A percentile compares a stretch with the other conserved stretches of the same genome.
phyloP scores from a whole-genome alignment of 176 grass and related monocot genomes.

The Oryza rufipogon region DNA sequence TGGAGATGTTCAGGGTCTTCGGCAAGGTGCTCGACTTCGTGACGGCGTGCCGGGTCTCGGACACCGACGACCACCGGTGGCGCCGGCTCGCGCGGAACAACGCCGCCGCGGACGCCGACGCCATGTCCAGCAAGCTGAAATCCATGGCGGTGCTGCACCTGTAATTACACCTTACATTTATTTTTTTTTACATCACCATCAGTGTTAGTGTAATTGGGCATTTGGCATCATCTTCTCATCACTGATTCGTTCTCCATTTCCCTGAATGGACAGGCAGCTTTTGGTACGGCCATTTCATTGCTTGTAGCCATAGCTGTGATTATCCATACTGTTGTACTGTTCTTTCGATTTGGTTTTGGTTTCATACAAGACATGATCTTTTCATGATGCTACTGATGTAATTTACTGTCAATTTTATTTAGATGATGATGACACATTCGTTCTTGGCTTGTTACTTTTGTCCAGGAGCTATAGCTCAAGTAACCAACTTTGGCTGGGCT shows the following conservation, averaged over 20 bases:
- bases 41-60: conserved; percentile 60
- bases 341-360: not conserved
- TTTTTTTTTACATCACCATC: not conserved
- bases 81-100: conserved; percentile 60
- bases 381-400: not conserved
- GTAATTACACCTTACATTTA: conserved; percentile 27
- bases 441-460: conserved; percentile 15
- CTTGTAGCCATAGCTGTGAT: conserved; percentile 9
- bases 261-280: conserved; percentile 9
- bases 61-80: conserved; percentile 57
- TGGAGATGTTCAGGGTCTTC: conserved; percentile 98
- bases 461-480: not conserved
- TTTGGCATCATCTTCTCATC: not conserved
- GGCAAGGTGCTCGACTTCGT: conserved; percentile 90
- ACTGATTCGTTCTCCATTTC: conserved; percentile 17
- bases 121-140: conserved; percentile 76
- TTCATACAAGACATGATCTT: conserved; percentile 5
- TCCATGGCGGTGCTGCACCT: conserved; percentile 70
- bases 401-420: not conserved
- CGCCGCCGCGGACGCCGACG: conserved; percentile 55
- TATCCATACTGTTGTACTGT: not conserved
- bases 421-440: not conserved
- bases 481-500: conserved; percentile 10
- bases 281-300: conserved; percentile 26
- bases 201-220: not conserved